Base-by-base conservation (phyloP, 495 filamentous ascomycete genomes). In the Talaromyces adpressus region DNA sequence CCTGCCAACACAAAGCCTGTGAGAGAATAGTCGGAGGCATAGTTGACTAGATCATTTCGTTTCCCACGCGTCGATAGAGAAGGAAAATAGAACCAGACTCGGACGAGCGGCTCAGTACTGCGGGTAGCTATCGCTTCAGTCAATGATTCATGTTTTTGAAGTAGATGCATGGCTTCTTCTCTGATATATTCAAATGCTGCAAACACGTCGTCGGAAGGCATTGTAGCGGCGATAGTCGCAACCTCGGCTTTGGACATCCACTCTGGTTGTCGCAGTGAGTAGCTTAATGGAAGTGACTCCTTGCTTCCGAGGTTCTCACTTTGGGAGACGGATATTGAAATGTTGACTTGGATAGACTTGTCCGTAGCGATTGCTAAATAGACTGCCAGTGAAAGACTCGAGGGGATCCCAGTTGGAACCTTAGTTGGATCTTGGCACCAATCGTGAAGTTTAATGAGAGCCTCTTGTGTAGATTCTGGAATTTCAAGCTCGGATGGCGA, bases 221-320 rank as follows among this genome's bases (percentile, higher is more conserved):
- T 73, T 16, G 61, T 63, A 5, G 70, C 58, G 0, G 73, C 58
- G 7, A 79, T 27, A 27, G 20, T 47, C 2, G 69, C 68, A 0
- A 77, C 63, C 41, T 79, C 75, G 5, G 76, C 76, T 64, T 73
- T 76, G 8, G 76, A 75, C 69, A 79, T 72, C 76, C 76, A 79
- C 5, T 73, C 70, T 12, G 76, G 76, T 52, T 78, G 76, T 16
- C 76, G 76, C 12, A 79, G 65, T 9, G 71, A 67, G 58, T 73
- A 79, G 18, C 51, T 41, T 41, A 16, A 41, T 41, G 36, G 36
- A 36, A 36, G 32, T 36, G 32, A 36, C 32, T 12, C 32, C 6
- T 36, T 12, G 6, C 6, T 36, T 36, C 32, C 9, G 9, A 36
- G 2, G 9, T 16, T 41, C 36, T 41, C 36, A 14, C 12, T 41